Conservation (phyloP, 257 asterid genomes). For the Solanum pinnatisectum region DNA sequence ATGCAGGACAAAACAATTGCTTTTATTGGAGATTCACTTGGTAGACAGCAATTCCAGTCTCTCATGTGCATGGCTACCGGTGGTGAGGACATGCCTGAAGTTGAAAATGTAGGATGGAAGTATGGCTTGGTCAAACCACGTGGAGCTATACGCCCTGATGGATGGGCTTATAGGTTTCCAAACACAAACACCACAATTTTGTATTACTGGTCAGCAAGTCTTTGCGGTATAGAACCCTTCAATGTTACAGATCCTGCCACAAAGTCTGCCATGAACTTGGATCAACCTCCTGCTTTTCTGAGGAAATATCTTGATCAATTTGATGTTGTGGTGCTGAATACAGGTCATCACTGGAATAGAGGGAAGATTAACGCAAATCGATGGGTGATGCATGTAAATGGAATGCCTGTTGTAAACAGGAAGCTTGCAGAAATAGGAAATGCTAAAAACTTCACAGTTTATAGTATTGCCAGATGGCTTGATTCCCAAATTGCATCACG, state of each 20-base stretch:
- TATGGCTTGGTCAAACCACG: slow-evolving; percentile 46
- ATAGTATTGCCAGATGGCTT: slow-evolving; percentile 53
- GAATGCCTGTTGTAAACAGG: slow-evolving; percentile 37
- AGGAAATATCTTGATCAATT: slow-evolving; percentile 31
- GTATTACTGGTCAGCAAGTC: slow-evolving; percentile 81
- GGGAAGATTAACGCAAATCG: slow-evolving; percentile 57
- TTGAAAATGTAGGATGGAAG: slow-evolving; percentile 45
- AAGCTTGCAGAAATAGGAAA: slow-evolving; percentile 50
- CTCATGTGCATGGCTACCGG: slow-evolving; percentile 75
- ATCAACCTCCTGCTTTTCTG: slow-evolving; percentile 54
- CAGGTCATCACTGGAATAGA: slow-evolving; percentile 85
- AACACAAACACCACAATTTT: slow-evolving; percentile 56
- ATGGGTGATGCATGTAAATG: slow-evolving; percentile 73
- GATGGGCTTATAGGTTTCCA: slow-evolving; percentile 72
- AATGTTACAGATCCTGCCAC: slow-evolving; percentile 43
- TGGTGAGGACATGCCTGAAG: slow-evolving; percentile 44
- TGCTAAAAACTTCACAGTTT: slow-evolving; percentile 50
- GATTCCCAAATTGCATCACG: slow-evolving; percentile 27
- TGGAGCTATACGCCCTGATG: slow-evolving; percentile 74
- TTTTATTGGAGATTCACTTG: slow-evolving; percentile 70
- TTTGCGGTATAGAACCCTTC: slow-evolving; percentile 66
- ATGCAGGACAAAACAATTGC: slow-evolving; percentile 80
- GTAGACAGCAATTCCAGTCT: slow-evolving; percentile 78
- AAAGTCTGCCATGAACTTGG: slow-evolving; percentile 75
- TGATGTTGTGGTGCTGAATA: slow-evolving; percentile 60